These are phyloP conservation scores for Xanthoparmelia taractica DNA, from an alignment of 495 filamentous ascomycete species.

Conservation along the genomic window DNA sequence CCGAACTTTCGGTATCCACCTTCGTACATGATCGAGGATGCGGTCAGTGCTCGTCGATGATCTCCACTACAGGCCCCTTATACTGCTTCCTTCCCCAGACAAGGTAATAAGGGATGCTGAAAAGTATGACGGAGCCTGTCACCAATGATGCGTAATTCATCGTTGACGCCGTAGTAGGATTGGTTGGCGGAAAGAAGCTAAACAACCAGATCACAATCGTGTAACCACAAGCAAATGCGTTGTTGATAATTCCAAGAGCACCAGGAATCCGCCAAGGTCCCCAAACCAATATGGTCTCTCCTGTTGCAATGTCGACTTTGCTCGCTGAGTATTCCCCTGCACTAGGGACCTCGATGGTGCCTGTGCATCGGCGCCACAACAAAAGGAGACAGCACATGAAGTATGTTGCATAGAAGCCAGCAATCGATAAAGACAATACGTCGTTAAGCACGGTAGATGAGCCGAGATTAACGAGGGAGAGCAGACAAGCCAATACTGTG, in stretches of 20 bases:
- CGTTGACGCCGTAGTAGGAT: not conserved
- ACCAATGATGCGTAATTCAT: not conserved
- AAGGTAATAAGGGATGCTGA: too few species aligned
- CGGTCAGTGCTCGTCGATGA: too few species aligned
- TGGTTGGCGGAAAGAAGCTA: not conserved
- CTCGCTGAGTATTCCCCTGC: not conserved
- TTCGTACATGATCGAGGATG: too few species aligned
- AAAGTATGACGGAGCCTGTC: too few species aligned
- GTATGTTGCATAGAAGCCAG: constrained; percentile 37
- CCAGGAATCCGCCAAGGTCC: constrained; percentile 42
- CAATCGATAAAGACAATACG: constrained; percentile 35
- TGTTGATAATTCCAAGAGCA: constrained; percentile 35
- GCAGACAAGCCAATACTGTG: constrained; percentile 29
- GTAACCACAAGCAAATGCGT: constrained; percentile 31
- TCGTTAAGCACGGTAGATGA: constrained; percentile 38
- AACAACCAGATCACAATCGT: constrained; percentile 19
- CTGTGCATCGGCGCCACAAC: not conserved
- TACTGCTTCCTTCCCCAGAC: too few species aligned
- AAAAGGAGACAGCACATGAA: constrained; percentile 21
- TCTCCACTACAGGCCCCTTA: too few species aligned
- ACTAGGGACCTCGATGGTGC: not conserved
- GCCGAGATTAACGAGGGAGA: constrained; percentile 38
- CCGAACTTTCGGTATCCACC: too few species aligned
- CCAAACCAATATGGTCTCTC: constrained; percentile 29
- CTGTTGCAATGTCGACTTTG: too few species aligned